These are phyloP conservation scores for Boletus subluridellus DNA, from an alignment of 1,284 basidiomycete species.

Conservation along the genomic window DNA sequence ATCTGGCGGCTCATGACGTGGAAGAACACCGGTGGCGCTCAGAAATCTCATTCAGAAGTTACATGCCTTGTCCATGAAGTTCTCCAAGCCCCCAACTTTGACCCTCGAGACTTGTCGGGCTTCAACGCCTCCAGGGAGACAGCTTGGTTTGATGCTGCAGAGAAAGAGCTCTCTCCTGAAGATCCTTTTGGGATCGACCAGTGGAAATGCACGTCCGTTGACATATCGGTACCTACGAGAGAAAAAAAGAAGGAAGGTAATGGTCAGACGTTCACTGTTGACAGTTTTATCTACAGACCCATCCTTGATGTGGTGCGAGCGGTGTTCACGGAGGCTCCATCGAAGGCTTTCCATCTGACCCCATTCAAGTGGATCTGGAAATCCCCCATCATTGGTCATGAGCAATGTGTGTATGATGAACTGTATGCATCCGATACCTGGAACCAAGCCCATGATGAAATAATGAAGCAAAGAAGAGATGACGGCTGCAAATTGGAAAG, in stretches of 20 bases:
- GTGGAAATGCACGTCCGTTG: neutral
- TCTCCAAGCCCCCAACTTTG: no score
- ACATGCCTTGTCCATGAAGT: no score
- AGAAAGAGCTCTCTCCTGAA: neutral
- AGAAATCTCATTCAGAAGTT: no score
- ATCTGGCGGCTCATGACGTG: no score
- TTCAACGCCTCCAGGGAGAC: neutral
- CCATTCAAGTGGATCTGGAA: conserved; percentile 7
- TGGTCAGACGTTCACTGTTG: neutral
- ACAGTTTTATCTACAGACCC: neutral
- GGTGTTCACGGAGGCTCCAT: neutral
- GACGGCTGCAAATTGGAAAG: conserved; percentile 6
- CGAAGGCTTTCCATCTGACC: neutral
- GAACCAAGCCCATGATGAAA: conserved; percentile 18
- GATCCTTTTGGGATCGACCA: neutral
- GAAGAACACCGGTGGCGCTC: no score
- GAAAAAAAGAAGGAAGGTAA: neutral
- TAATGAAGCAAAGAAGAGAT: conserved; percentile 13
- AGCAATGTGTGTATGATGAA: conserved; percentile 4
- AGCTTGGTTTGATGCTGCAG: neutral
- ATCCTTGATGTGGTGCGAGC: neutral
- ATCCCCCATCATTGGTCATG: neutral
- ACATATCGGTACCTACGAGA: neutral
- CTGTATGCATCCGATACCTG: conserved; percentile 6
- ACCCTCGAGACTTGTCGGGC: no score